Evolutionary conservation across 495 filamentous ascomycete genomes (phyloP).

Genomic region (Xylaria palmicola): DNA sequence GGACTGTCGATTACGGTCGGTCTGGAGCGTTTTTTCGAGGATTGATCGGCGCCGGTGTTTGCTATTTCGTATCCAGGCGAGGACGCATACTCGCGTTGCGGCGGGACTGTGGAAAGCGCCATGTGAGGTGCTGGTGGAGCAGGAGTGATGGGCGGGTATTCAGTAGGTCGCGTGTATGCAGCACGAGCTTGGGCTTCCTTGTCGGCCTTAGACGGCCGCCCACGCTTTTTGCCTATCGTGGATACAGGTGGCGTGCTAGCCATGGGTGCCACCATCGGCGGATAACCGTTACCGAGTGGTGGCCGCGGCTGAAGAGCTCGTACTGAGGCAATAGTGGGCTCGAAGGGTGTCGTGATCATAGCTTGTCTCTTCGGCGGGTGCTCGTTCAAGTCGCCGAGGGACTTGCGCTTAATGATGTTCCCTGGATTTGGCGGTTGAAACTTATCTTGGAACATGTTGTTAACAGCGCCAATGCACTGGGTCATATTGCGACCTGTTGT

Average conservation of each 20-base stretch:
- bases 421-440: slow-evolving; percentile 37
- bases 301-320: slow-evolving; percentile 34
- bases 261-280: slow-evolving; percentile 21
- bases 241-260: slow-evolving; percentile 20
- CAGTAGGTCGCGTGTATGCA: slow-evolving; percentile 31
- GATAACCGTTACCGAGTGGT: slow-evolving; percentile 35
- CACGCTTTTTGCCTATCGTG: slow-evolving; percentile 32
- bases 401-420: slow-evolving; percentile 42
- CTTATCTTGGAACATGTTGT: slow-evolving; percentile 42
- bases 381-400: slow-evolving; percentile 42
- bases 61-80: slow-evolving; percentile 33
- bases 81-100: slow-evolving; percentile 30
- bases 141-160: slow-evolving; percentile 39
- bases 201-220: slow-evolving; percentile 37
- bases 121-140: slow-evolving; percentile 35
- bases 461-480: slow-evolving; percentile 43
- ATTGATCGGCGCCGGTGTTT: slow-evolving; percentile 24
- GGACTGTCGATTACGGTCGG: slow-evolving; percentile 28
- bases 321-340: slow-evolving; percentile 25
- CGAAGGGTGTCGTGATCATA: slow-evolving; percentile 30
- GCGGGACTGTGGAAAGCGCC: slow-evolving; percentile 23
- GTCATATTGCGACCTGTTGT: slow-evolving; percentile 48
- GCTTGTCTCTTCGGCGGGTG: slow-evolving; percentile 42
- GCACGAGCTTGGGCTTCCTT: slow-evolving; percentile 34
- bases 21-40: slow-evolving; percentile 24